Evolutionary conservation across 176 grass and related monocot species (phyloP).

Genomic region (Zoysia pacifica): DNA sequence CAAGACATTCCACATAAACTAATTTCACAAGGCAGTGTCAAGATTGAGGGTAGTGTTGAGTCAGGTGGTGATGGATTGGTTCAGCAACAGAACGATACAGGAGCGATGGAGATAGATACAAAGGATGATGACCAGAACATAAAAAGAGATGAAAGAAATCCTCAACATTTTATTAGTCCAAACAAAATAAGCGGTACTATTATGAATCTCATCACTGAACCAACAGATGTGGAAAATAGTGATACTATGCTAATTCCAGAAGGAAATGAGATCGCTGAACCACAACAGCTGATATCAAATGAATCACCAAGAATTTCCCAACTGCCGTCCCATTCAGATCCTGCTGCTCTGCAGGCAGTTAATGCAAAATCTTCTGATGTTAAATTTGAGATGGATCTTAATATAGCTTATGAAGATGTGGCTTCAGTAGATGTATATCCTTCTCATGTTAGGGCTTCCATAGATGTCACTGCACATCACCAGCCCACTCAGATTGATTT

Average conservation of each 20-base stretch:
- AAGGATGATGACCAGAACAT: conserved; percentile 21
- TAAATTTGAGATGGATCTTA: conserved; percentile 40
- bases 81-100: background rate
- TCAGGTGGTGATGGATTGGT: background rate
- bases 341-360: background rate
- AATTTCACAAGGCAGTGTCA: background rate
- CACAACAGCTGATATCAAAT: background rate
- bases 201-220: background rate
- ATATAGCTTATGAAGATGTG: background rate
- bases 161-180: background rate
- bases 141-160: background rate
- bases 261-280: background rate
- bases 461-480: background rate
- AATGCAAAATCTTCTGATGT: background rate
- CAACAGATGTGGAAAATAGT: conserved; percentile 4
- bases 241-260: conserved; percentile 18
- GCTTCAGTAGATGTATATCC: background rate
- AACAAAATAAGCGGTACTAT: conserved; percentile 17
- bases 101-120: conserved; percentile 24
- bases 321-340: background rate
- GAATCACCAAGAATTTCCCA: background rate
- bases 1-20: background rate
- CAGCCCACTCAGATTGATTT: background rate
- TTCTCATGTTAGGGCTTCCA: background rate
- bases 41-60: background rate